Evolutionary conservation across 805 yeast genomes (phyloP).

Genomic region (Gaillardinia entomophila): DNA sequence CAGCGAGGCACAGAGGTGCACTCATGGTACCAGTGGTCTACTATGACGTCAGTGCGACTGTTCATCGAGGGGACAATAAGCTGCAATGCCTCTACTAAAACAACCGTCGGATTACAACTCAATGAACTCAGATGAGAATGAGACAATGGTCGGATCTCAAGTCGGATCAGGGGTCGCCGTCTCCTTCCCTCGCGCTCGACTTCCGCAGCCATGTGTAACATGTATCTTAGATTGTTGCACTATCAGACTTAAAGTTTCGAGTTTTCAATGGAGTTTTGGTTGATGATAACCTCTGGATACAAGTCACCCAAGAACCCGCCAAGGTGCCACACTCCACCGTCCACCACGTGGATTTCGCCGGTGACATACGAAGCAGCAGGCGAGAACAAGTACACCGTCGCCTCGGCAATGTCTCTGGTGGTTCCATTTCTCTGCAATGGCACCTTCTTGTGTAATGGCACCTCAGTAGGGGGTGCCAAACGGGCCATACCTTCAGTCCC

Average conservation of each 20-base stretch:
- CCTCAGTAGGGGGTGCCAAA: slow-evolving; percentile 41
- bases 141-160: too few relatives aligned
- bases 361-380: slow-evolving; percentile 74
- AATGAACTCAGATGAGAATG: too few relatives aligned
- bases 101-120: too few relatives aligned
- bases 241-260: slow-evolving; percentile 21
- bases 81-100: too few relatives aligned
- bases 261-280: slow-evolving; percentile 21
- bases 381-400: slow-evolving; percentile 79
- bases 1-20: too few relatives aligned
- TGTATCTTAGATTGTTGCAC: too few relatives aligned
- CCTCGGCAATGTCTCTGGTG: slow-evolving; percentile 77
- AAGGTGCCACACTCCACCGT: slow-evolving; percentile 88
- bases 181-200: too few relatives aligned
- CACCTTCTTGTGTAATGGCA: slow-evolving; percentile 38
- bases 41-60: too few relatives aligned
- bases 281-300: slow-evolving; percentile 26
- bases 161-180: too few relatives aligned
- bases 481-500: slow-evolving; percentile 83
- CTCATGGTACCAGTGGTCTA: too few relatives aligned
- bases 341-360: slow-evolving; percentile 77
- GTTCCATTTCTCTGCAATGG: slow-evolving; percentile 68
- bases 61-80: too few relatives aligned
- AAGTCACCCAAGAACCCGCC: slow-evolving; percentile 37
- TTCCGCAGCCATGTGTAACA: too few relatives aligned